Evolutionary conservation across 768 basidiomycete genomes (phyloP).

Genomic region (Mycena belliarum): DNA sequence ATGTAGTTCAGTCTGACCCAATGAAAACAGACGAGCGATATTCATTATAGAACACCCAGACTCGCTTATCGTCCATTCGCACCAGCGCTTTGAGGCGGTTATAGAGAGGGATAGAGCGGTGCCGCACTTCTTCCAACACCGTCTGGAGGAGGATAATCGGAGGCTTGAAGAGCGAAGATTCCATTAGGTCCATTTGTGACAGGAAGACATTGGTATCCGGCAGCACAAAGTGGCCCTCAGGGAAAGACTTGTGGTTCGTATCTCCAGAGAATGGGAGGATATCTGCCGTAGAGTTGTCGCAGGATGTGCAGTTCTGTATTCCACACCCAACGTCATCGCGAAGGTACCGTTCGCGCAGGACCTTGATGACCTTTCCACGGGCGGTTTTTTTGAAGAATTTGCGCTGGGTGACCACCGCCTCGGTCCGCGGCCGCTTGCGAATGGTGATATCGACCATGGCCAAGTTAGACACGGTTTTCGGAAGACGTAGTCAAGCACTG

Average conservation of each 20-base stretch:
- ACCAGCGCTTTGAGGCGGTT: slow-evolving; percentile 87
- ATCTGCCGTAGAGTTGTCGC: slow-evolving; percentile 42
- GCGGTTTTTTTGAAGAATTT: slow-evolving; percentile 98
- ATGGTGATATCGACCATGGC: slow-evolving; percentile 63
- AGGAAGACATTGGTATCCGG: slow-evolving; percentile 97
- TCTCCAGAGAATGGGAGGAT: slow-evolving; percentile 64
- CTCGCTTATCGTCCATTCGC: slow-evolving; percentile 81
- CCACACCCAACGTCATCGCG: slow-evolving; percentile 91
- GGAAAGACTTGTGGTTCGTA: slow-evolving; percentile 53
- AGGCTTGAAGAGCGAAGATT: slow-evolving; percentile 69
- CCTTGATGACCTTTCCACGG: slow-evolving; percentile 91
- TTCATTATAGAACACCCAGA: slow-evolving; percentile 88
- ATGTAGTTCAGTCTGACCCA: background rate
- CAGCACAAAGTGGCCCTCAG: slow-evolving; percentile 76
- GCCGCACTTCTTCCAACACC: slow-evolving; percentile 94
- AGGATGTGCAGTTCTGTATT: slow-evolving; percentile 66
- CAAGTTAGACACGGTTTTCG: background rate
- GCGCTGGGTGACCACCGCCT: slow-evolving; percentile 76
- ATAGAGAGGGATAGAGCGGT: slow-evolving; percentile 88
- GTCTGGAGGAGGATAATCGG: slow-evolving; percentile 94
- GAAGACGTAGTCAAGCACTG: background rate
- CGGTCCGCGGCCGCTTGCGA: slow-evolving; percentile 67
- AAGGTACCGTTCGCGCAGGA: slow-evolving; percentile 91
- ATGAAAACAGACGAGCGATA: slow-evolving; percentile 65
- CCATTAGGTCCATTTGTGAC: slow-evolving; percentile 95